Percentiles rank a stretch among this genome's conserved stretches.
These are phyloP conservation scores for Geosmithia putterillii DNA, from an alignment of 2,329 filamentous ascomycete genomes.

Conservation along the genomic window DNA sequence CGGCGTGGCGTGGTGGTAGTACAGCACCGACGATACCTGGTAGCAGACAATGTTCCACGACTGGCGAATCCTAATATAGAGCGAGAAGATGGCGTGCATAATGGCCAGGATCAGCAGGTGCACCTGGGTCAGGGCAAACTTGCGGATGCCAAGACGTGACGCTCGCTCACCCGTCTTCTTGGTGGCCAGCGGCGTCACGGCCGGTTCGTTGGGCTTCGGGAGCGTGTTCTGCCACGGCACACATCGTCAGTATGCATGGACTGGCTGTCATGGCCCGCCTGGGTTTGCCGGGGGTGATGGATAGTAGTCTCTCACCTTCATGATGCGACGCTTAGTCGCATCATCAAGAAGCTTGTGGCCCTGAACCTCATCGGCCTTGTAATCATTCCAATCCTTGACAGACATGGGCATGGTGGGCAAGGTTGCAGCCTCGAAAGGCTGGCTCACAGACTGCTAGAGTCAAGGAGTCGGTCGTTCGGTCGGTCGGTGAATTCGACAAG, in stretches of 20 bases:
- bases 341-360: conserved; percentile 20
- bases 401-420: conserved; percentile 19
- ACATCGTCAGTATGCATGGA: background rate
- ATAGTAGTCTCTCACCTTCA: conserved; percentile 14
- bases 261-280: background rate
- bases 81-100: conserved; percentile 71
- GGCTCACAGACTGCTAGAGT: conserved; percentile 5
- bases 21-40: conserved; percentile 67
- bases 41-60: conserved; percentile 69
- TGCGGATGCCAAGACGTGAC: conserved; percentile 43
- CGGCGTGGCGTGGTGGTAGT: conserved; percentile 92
- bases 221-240: conserved; percentile 17
- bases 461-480: background rate
- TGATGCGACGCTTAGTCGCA: conserved; percentile 21
- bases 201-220: conserved; percentile 17
- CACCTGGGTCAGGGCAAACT: conserved; percentile 49
- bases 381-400: conserved; percentile 21
- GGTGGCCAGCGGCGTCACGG: conserved; percentile 9
- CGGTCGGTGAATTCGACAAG: background rate
- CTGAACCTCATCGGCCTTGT: conserved; percentile 24
- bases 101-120: conserved; percentile 56
- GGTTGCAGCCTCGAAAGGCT: conserved; percentile 12
- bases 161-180: conserved; percentile 14
- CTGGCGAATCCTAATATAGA: conserved; percentile 75
- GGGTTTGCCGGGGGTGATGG: background rate